Evolutionary conservation across 139 green algal genomes (phyloP).

Genomic region (Chara braunii): DNA sequence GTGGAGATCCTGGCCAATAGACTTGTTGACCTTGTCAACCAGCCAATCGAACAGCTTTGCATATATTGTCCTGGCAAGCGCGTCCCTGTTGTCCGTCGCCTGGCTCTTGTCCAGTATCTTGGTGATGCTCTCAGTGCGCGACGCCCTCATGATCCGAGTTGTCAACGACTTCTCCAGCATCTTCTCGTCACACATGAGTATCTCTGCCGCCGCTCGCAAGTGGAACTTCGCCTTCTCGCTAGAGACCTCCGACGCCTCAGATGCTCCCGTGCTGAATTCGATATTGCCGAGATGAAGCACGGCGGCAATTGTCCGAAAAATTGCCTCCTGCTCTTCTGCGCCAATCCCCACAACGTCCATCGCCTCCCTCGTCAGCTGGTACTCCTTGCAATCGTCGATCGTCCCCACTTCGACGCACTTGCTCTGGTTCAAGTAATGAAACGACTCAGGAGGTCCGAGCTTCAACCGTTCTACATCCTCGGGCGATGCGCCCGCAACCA

Average conservation of each 20-base stretch:
- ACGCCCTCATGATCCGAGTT: slow-evolving; percentile 79
- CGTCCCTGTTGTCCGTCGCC: slow-evolving; percentile 62
- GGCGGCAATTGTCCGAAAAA: slow-evolving; percentile 75
- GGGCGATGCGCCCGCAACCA: slow-evolving; percentile 78
- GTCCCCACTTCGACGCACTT: slow-evolving; percentile 64
- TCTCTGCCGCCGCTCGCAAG: neutral
- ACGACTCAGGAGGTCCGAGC: slow-evolving; percentile 25
- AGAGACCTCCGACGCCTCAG: neutral
- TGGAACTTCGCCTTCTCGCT: neutral
- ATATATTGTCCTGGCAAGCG: slow-evolving; percentile 45
- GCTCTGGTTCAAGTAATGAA: slow-evolving; percentile 77
- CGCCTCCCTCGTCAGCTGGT: slow-evolving; percentile 60
- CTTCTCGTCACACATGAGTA: slow-evolving; percentile 46
- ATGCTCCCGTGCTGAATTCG: slow-evolving; percentile 53
- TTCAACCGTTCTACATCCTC: slow-evolving; percentile 27
- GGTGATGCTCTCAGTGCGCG: slow-evolving; percentile 73
- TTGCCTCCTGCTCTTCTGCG: slow-evolving; percentile 46
- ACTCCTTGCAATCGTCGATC: slow-evolving; percentile 62
- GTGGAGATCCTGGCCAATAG: slow-evolving; percentile 47
- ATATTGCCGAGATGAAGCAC: slow-evolving; percentile 94
- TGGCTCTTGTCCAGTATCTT: slow-evolving; percentile 70
- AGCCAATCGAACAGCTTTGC: slow-evolving; percentile 46
- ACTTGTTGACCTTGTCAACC: slow-evolving; percentile 55
- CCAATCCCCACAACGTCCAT: slow-evolving; percentile 89
- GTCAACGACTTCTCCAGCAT: slow-evolving; percentile 71